phyloP scores from a whole-genome alignment of 805 yeast genomes.

The Danielozyma ontarioensis region DNA sequence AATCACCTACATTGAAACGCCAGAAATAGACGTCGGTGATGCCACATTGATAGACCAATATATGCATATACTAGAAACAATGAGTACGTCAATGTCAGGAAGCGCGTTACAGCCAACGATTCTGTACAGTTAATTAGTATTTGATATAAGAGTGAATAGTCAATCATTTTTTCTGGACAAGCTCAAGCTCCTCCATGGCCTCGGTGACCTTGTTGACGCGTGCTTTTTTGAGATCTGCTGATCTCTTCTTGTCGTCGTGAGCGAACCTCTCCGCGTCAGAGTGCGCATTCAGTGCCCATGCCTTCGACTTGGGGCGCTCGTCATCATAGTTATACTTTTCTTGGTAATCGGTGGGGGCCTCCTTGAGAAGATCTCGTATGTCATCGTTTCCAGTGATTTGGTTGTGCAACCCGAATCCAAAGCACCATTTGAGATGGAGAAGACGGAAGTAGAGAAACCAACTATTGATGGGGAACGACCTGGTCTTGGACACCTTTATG shows the following conservation, averaged over 20 bases:
- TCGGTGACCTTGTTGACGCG: slow-evolving; percentile 29
- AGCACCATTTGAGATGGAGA: slow-evolving; percentile 45
- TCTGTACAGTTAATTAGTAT: no score
- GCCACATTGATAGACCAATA: no score
- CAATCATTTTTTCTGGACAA: no score
- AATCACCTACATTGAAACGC: not conserved
- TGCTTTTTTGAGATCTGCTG: slow-evolving; percentile 32
- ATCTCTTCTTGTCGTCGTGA: slow-evolving; percentile 28
- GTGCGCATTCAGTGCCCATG: slow-evolving; percentile 8
- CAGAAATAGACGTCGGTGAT: not conserved
- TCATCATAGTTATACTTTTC: slow-evolving; percentile 10
- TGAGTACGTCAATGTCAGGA: no score
- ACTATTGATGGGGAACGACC: slow-evolving; percentile 41
- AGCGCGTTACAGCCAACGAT: no score
- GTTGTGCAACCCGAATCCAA: slow-evolving; percentile 46
- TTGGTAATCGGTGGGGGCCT: slow-evolving; percentile 24
- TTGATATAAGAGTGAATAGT: no score
- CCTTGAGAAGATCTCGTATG: slow-evolving; percentile 32
- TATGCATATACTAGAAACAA: no score
- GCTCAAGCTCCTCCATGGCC: slow-evolving; percentile 26
- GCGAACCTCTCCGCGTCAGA: slow-evolving; percentile 5
- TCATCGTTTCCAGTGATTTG: slow-evolving; percentile 38
- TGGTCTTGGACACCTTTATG: slow-evolving; percentile 41
- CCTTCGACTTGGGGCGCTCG: slow-evolving; percentile 7
- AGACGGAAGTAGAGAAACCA: slow-evolving; percentile 49